Conservation (phyloP, 2,329 filamentous ascomycete genomes). For the Colletotrichum siamense region DNA sequence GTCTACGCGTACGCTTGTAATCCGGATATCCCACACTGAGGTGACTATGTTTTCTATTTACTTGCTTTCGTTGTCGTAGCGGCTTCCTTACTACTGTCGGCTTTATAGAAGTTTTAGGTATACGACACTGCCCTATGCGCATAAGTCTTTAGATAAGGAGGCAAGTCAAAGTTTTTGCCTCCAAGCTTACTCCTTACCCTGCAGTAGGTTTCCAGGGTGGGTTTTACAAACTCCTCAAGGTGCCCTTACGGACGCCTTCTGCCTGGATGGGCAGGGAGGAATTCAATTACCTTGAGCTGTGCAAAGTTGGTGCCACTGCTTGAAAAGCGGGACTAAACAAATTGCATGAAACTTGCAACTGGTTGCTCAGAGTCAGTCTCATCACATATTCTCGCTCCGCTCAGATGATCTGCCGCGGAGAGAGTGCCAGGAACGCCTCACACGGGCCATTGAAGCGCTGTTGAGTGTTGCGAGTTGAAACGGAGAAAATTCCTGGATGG, state of each 20-base stretch:
- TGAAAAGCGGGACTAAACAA: no score
- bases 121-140: background rate
- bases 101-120: fast-evolving
- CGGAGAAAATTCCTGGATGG: no score
- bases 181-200: background rate
- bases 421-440: no score
- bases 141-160: background rate
- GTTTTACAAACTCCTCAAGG: background rate
- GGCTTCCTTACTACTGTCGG: background rate
- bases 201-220: background rate
- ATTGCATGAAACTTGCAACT: no score
- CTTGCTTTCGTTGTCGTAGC: background rate
- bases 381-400: no score
- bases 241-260: background rate
- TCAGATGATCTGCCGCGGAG: no score
- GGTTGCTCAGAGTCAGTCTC: no score
- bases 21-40: background rate
- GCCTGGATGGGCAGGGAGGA: no score
- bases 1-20: background rate
- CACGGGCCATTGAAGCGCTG: no score
- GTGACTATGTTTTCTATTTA: background rate
- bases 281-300: no score
- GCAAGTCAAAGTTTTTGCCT: background rate
- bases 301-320: no score
- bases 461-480: no score